Conservation (phyloP, 257 asterid genomes). For the Verbena officinalis region DNA sequence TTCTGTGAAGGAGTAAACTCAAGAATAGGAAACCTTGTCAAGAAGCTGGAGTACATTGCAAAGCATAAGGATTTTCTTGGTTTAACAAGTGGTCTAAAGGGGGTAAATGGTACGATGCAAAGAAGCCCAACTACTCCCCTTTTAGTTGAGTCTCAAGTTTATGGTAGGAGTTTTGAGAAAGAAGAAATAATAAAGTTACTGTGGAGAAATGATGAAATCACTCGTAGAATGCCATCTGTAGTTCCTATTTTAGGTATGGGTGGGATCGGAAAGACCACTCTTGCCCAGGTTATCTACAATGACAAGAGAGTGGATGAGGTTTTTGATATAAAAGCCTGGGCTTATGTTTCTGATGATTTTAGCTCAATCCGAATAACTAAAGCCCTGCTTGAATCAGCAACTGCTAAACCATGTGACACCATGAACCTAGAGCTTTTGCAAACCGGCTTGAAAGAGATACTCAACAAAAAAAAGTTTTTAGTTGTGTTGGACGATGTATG, state of each 20-base stretch:
- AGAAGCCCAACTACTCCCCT: constrained; percentile 46
- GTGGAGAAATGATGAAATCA: constrained; percentile 25
- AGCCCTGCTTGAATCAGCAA: constrained; percentile 48
- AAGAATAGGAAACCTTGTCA: constrained; percentile 42
- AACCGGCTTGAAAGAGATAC: constrained; percentile 35
- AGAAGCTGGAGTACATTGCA: constrained; percentile 48
- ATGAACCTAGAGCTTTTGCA: constrained; percentile 48
- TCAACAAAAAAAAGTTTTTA: constrained; percentile 42
- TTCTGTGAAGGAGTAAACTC: constrained; percentile 38
- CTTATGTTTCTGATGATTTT: constrained; percentile 53
- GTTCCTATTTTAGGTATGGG: constrained; percentile 55
- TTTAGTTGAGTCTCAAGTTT: constrained; percentile 41
- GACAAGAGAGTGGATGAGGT: constrained; percentile 42
- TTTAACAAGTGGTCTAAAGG: constrained; percentile 32
- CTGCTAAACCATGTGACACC: constrained; percentile 41
- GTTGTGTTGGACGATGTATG: constrained; percentile 56
- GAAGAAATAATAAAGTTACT: constrained; percentile 41
- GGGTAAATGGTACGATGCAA: constrained; percentile 13
- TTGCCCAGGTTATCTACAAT: constrained; percentile 48
- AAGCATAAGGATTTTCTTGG: constrained; percentile 52
- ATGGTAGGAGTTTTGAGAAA: constrained; percentile 44
- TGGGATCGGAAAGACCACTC: constrained; percentile 57
- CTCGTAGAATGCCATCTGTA: constrained; percentile 21
- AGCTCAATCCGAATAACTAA: constrained; percentile 37
- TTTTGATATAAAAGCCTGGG: constrained; percentile 53